Base-by-base conservation (phyloP, 371 early-diverging fungal genomes). In the Cokeromyces recurvatus region DNA sequence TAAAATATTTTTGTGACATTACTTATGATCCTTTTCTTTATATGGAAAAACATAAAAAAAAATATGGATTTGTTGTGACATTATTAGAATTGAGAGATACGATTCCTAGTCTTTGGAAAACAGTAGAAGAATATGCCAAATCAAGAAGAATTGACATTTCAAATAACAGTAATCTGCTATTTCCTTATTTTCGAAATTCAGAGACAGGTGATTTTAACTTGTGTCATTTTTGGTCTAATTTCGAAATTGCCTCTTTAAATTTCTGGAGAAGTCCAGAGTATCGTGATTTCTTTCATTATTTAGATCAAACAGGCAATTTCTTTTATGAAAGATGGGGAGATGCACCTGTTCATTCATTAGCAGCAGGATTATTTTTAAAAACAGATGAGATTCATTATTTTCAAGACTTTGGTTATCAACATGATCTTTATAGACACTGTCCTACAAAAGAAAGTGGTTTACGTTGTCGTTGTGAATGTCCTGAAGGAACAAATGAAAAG, bases 171-270 rank as follows among this genome's bases (percentile, higher is more conserved):
- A 60, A 69, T 39, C 42, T 50, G 14, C 38, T 55, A 32, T 73
- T 68, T 31, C 74, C 68, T 22, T 71, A 64, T 25, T 74, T 82
- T 23, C 55, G 62, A 24, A 66, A 74, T 34, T 46, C 66, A 24
- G 51, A 57, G n/a, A 66, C 51, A 4, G 60, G 62, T 17, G 66
- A 59, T 22, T 84, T 78, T 54, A 84, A 84, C 52, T 65, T 84
- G 21, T 91, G 92, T 59, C 92, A 92, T 57, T 94, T 92, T 57
- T 92, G 95, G 93, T 80, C 76, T 10, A 95, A 95, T 50, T 94
- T 94, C 66, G 95, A 95, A 62, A 94, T 97, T 47, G 95, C 79
- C 17, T 81, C 80, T 42, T 71, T 96, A 54, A 77, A 86, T 27
- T 79, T 95, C 25, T 92, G 84, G 66, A 78, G 93, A 51, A 77